Evolutionary conservation across 345 rosid genomes (phyloP).

Genomic region (Murraya koenigii): DNA sequence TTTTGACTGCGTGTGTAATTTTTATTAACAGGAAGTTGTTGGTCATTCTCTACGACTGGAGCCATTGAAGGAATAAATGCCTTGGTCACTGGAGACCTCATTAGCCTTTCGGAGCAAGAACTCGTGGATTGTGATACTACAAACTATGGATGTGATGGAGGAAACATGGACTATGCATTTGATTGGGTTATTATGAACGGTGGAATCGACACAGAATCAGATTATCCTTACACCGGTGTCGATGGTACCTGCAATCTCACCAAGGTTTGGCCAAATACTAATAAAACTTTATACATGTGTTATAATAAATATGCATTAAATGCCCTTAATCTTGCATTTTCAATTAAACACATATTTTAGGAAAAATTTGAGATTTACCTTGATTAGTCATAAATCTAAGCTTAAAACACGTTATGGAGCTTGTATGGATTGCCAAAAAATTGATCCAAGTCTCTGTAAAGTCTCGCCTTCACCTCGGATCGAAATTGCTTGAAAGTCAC

Average conservation of each 20-base stretch:
- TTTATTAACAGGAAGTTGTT: constrained; percentile 58
- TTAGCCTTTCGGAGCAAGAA: constrained; percentile 73
- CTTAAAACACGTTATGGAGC: no score
- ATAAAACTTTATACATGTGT: background rate
- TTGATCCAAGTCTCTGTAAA: no score
- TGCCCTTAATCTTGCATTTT: no score
- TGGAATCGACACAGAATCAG: constrained; percentile 57
- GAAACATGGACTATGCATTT: constrained; percentile 73
- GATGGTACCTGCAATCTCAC: constrained; percentile 55
- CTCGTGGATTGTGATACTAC: constrained; percentile 64
- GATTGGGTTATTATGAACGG: constrained; percentile 71
- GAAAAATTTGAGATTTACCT: no score
- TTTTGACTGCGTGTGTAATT: background rate
- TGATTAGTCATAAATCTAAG: no score
- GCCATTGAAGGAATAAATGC: constrained; percentile 73
- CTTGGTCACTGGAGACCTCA: constrained; percentile 45
- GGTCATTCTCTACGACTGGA: constrained; percentile 74
- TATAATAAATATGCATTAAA: no score
- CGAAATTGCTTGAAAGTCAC: no score
- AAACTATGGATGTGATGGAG: constrained; percentile 70
- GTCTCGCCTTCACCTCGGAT: no score
- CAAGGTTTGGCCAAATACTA: constrained; percentile 40
- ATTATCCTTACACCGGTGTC: constrained; percentile 58
- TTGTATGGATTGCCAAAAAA: no score
- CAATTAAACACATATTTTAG: no score